phyloP scores from a whole-genome alignment of 176 grass and related monocot genomes.

The Avena sativa region DNA sequence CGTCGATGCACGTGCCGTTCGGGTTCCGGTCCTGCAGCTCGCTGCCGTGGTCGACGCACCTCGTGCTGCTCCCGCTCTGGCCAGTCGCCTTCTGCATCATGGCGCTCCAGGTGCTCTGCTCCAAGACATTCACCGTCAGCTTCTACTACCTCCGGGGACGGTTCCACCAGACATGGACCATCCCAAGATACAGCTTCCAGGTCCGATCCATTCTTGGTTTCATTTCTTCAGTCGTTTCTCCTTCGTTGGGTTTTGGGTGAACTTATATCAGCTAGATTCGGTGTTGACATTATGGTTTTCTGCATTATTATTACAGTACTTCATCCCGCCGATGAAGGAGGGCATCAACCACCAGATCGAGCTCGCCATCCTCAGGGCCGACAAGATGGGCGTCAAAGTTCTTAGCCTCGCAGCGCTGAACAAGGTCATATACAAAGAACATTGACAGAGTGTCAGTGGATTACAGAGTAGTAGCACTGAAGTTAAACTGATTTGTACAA shows the following conservation, averaged over 20 bases:
- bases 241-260: too few species aligned
- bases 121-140: conserved; percentile 86
- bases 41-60: conserved; percentile 43
- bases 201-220: conserved; percentile 8
- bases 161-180: conserved; percentile 79
- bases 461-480: background rate
- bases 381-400: conserved; percentile 91
- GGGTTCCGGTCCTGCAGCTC: conserved; percentile 71
- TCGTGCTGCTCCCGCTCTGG: conserved; percentile 63
- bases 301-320: conserved; percentile 51
- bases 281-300: background rate
- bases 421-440: conserved; percentile 49
- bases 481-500: background rate
- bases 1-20: conserved; percentile 87
- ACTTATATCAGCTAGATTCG: too few species aligned
- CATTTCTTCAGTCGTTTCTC: too few species aligned
- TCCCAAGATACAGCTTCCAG: conserved; percentile 89
- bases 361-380: conserved; percentile 77
- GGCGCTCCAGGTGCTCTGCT: conserved; percentile 67
- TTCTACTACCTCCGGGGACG: conserved; percentile 71
- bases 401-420: conserved; percentile 92
- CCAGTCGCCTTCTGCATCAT: conserved; percentile 59
- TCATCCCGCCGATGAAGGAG: conserved; percentile 76
- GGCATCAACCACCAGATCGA: conserved; percentile 90
- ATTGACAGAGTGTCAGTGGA: too few species aligned